Evolutionary conservation across 768 basidiomycete species (phyloP).

Genomic region (Suillus fuscotomentosus): DNA sequence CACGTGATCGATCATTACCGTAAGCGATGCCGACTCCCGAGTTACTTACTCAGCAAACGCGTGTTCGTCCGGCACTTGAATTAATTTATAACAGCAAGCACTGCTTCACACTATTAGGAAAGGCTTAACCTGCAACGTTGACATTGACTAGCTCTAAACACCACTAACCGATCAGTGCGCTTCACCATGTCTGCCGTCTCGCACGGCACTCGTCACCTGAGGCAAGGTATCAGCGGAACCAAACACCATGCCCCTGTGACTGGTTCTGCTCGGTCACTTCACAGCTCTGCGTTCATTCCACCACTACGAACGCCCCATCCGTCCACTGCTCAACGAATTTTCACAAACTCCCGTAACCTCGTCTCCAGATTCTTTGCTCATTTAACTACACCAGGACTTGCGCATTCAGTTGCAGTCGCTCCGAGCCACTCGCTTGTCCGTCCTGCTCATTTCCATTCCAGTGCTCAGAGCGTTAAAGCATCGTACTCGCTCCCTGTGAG

Average conservation of each 20-base stretch:
- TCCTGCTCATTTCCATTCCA: constrained; percentile 16
- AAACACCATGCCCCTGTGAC: constrained; percentile 2
- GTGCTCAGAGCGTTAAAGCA: constrained; percentile 44
- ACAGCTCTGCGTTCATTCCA: constrained; percentile 42
- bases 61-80: constrained; percentile 11
- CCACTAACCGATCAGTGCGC: background rate
- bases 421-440: constrained; percentile 13
- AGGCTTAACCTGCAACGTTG: background rate
- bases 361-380: constrained; percentile 55
- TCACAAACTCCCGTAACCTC: constrained; percentile 54
- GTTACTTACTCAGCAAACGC: constrained; percentile 21
- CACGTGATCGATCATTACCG: background rate
- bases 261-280: constrained; percentile 38
- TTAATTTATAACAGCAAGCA: background rate
- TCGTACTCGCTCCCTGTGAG: constrained; percentile 57
- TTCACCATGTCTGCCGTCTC: constrained; percentile 23
- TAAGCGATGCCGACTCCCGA: background rate
- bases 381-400: constrained; percentile 53
- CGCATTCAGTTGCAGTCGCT: constrained; percentile 22
- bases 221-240: constrained; percentile 18
- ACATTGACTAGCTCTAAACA: background rate
- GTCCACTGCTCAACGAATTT: constrained; percentile 42
- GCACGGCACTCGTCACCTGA: constrained; percentile 25
- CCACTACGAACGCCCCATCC: constrained; percentile 29
- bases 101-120: background rate